Evolutionary conservation across 495 filamentous ascomycete species (phyloP), one percentile per base, ranked within the genome.

Genomic region (Xylaria nigripes): DNA sequence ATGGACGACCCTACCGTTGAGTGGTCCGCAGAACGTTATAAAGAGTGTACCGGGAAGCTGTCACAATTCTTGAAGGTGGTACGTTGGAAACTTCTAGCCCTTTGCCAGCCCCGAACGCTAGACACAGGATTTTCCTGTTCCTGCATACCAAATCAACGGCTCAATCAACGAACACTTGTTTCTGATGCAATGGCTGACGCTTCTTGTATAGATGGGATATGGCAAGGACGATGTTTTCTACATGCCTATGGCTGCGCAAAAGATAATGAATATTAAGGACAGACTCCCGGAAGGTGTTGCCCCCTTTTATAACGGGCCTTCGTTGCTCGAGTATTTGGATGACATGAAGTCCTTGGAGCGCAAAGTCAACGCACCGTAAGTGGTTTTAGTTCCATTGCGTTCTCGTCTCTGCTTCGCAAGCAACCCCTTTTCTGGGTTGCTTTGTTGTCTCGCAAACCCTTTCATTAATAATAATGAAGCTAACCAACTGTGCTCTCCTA

Each of bases 1-100:
- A 97, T 97, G 94, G 93, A 99, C 62, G 93, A 99, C 65, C 76
- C 84, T 1, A 99, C 91, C 3, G 93, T 98, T 48, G 81, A 95
- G 61, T 99, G 93, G 93, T 89, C 84, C 60, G 81, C 96, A 61
- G 88, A 86, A 16, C 85, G 93, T 43, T 99, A 89, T 74, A 80
- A 86, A 47, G 93, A 97, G 66, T 97, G 93, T 70, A 92, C 83
- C 0, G 82, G 85, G 54, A 99, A 96, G 73, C 81, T 99, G 22
- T 69, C 80, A 9, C 81, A 81, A 58, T 99, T 95, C 78, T 74
- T 99, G 46, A 94, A 90, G 68, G 85, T 81, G 6, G 53, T 55
- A 55, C 0, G 53, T 49, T 10, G 5, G n/a, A n/a, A n/a, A n/a
- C n/a, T n/a, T n/a, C n/a, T n/a, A n/a, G 13, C 18, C 3, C 18